Evolutionary conservation across 331 rosid genomes (phyloP).

Genomic region (Rosa hybrid): DNA sequence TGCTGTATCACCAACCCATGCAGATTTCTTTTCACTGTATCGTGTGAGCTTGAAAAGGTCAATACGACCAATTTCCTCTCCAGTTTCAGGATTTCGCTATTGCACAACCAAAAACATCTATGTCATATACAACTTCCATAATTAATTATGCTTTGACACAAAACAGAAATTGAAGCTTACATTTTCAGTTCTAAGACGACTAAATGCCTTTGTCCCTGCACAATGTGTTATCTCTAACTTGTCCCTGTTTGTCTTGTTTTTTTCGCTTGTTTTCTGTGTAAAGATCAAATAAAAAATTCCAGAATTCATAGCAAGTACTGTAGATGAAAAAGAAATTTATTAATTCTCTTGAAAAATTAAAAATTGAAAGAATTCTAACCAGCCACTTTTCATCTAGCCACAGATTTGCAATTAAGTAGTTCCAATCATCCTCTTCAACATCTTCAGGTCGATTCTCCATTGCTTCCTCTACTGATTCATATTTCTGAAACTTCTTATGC

Average conservation of each 20-base stretch:
- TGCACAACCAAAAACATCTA: too few relatives aligned
- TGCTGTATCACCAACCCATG: background rate
- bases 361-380: background rate
- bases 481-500: background rate
- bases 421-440: background rate
- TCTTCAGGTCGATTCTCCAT: background rate
- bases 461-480: background rate
- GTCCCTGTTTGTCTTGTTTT: background rate
- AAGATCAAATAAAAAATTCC: background rate
- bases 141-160: too few relatives aligned
- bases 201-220: background rate
- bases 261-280: background rate
- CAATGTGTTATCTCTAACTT: background rate
- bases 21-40: background rate
- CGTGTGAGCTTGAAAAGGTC: background rate
- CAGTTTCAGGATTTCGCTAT: background rate
- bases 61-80: background rate
- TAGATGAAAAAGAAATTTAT: too few relatives aligned
- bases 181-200: too few relatives aligned
- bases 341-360: too few relatives aligned
- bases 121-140: too few relatives aligned
- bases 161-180: too few relatives aligned
- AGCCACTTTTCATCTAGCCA: background rate
- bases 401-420: too few relatives aligned
- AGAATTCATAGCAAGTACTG: background rate